Evolutionary conservation across 176 grass and related monocot genomes (phyloP), one percentile per base, ranked within the genome.

Genomic region (Bromus sterilis): DNA sequence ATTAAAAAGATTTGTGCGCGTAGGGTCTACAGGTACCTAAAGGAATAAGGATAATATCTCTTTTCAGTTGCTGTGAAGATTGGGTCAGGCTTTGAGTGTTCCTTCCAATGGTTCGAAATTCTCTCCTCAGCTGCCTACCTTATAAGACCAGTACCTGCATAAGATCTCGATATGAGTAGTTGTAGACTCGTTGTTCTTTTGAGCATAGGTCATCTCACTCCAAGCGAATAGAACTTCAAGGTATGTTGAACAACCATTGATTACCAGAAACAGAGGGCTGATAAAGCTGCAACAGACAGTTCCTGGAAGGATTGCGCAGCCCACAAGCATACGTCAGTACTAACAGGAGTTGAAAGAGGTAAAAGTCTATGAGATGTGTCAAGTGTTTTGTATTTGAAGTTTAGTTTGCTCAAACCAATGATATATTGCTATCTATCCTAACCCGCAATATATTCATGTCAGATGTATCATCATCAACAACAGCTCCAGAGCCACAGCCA

Each of bases 21-120:
- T 79, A 56, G 87, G 92, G 92, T 79, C 90, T 88, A 94, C 78
- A 80, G 57, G 72, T 66, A 91, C 80, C 80, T 87, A 87, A 92
- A 92, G 86, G 85, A 89, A 91, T 86, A 99, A 91, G 91, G 91
- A 95, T 91, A 95, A 99, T 89, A 88, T 95, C 87, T 95, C 93
- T 91, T 95, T 95, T 87, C 68, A 86, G 78, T 83, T 91, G 86
- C 73, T 71, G 65, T 80, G 66, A 82, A 84, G 66, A 89, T 88
- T 87, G 86, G 85, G 67, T 80, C 79, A 88, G 69, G 84, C 77
- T 88, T 88, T 76, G 80, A 85, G 87, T 82, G 77, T 88, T 82
- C 74, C 80, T 78, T 93, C 82, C 36, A 82, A 78, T 74, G 74
- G 84, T 93, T 89, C 88, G 30, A 91, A 86, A 90, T 88, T 87